Percentiles rank a stretch among this genome's conserved stretches.
Evolutionary conservation across 306 rosid species (phyloP).

Genomic region (Pachyrhizus erosus): DNA sequence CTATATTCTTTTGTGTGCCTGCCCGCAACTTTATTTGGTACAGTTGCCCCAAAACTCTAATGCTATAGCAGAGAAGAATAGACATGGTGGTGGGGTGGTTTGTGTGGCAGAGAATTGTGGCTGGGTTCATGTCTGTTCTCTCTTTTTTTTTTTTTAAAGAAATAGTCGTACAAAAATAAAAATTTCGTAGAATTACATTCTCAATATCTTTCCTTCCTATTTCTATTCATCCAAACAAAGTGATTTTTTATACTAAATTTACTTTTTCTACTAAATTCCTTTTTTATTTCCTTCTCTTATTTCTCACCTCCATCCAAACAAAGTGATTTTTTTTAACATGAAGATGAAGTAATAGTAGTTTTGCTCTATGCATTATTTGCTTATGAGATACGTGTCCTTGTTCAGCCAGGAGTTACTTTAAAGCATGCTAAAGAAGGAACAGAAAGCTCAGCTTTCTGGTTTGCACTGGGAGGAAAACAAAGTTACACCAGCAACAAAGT

Average conservation of each 20-base stretch:
- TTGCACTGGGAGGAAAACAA: conserved; percentile 92
- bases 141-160: neutral
- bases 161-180: neutral
- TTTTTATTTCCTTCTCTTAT: neutral
- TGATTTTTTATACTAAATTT: too few relatives aligned
- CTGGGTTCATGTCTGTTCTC: neutral
- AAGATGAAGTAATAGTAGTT: conserved; percentile 14
- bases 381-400: conserved; percentile 37
- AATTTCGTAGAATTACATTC: neutral
- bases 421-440: conserved; percentile 96
- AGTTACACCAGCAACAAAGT: conserved; percentile 70
- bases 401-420: conserved; percentile 88
- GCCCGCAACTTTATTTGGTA: neutral
- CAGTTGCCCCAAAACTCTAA: neutral
- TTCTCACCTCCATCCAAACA: neutral
- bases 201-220: neutral
- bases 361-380: conserved; percentile 32
- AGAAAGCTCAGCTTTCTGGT: conserved; percentile 94
- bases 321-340: neutral
- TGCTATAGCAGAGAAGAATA: neutral
- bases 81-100: neutral
- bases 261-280: neutral
- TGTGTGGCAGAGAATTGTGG: neutral
- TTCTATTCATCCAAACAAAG: neutral
- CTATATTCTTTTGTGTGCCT: neutral